Base-by-base conservation (phyloP, 2,329 filamentous ascomycete genomes). In the Aspergillus aculeatinus region DNA sequence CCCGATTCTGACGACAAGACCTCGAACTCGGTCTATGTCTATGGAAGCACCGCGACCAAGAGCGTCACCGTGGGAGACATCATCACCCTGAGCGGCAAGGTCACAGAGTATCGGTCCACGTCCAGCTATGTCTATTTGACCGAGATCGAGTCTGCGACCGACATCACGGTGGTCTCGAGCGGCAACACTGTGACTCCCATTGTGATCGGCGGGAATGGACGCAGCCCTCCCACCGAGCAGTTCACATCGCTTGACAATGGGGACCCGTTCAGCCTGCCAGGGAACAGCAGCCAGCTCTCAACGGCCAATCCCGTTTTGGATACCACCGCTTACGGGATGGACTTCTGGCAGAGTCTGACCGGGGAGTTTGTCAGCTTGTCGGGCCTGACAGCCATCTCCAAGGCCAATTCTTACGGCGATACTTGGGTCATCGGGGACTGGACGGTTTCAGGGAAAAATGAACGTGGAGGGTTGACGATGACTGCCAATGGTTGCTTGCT, bases 301-400 rank as follows among this genome's bases (percentile, higher is more conserved):
- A 76, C 72, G 5, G 77, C 71, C 35, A 90, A 91, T 70, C 87
- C 87, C 0, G 76, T 77, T 14, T 80, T 91, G 44, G 72, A 88
- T 61, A 88, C 88, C 2, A 75, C 77, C 23, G 75, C 78, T 48
- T 91, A 87, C 68, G 89, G 88, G 2, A 77, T 91, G 31, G 89
- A 91, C 72, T 91, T 90, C 70, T 91, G 88, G 89, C 86, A 91
- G 80, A 87, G 83, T 63, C 74, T 91, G 60, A 80, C 79, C 57
- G 89, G 88, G 29, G 87, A 90, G 73, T 78, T 90, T 7, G 87
- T 91, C 14, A 89, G 85, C 0, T 76, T 91, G 51, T 80, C 80
- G 65, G 80, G 76, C 50, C 83, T 86, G 1, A 81, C 77, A 12
- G 85, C 84, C 48, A 74, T 90, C 50, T 80, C 81, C 54, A 84